phyloP scores from a whole-genome alignment of 164 flowering plant genomes.

The Amborella trichopoda region DNA sequence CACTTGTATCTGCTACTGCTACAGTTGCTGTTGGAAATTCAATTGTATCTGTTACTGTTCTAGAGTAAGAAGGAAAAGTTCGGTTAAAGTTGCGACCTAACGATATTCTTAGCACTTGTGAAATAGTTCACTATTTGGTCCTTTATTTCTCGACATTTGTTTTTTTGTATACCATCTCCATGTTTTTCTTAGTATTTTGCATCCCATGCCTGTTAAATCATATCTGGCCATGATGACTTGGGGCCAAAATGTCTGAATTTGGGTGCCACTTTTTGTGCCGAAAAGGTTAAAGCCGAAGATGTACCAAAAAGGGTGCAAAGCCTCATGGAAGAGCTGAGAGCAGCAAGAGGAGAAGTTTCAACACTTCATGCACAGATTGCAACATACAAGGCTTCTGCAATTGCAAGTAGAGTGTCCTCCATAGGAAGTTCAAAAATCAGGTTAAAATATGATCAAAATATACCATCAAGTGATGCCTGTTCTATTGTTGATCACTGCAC shows the following conservation, averaged over 20 bases:
- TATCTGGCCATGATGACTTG: background rate
- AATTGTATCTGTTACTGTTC: too few relatives aligned
- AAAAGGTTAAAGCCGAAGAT: constrained; percentile 87
- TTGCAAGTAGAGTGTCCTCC: constrained; percentile 43
- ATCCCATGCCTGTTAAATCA: too few relatives aligned
- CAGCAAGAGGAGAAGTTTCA: constrained; percentile 59
- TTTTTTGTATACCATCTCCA: too few relatives aligned
- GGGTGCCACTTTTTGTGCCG: background rate
- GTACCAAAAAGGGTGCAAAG: constrained; percentile 67
- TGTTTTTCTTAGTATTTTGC: too few relatives aligned
- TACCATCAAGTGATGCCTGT: background rate
- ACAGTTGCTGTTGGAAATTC: too few relatives aligned
- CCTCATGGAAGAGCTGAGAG: constrained; percentile 69
- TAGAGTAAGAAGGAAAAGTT: too few relatives aligned
- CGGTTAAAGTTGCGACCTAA: too few relatives aligned
- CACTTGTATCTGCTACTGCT: too few relatives aligned
- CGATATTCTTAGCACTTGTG: too few relatives aligned
- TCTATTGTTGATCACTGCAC: too few relatives aligned
- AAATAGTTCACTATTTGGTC: too few relatives aligned
- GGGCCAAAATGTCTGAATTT: background rate
- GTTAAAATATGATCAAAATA: constrained; percentile 15
- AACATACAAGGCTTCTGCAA: constrained; percentile 57
- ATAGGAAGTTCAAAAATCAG: constrained; percentile 56
- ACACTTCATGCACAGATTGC: constrained; percentile 68
- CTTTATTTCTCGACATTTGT: too few relatives aligned